A percentile compares a stretch with the other conserved stretches of the same genome.
phyloP scores from a whole-genome alignment of 441 rosid species.

The Gossypium gossypioides region DNA sequence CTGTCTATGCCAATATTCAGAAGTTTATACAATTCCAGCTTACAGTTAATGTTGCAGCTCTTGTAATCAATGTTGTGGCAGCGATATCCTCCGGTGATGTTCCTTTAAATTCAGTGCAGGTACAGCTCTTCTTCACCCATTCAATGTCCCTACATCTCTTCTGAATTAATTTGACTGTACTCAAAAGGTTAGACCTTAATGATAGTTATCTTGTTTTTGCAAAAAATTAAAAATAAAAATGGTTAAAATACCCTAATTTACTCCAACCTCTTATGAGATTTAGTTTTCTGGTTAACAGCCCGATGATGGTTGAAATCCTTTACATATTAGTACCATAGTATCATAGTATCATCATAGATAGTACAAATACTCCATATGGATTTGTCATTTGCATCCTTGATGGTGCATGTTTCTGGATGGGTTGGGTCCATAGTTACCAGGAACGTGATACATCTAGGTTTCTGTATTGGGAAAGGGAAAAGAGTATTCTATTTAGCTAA shows the following conservation, averaged over 20 bases:
- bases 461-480: neutral
- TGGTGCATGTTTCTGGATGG: neutral
- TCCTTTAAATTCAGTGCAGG: slow-evolving; percentile 95
- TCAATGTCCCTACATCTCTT: neutral
- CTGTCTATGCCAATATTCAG: slow-evolving; percentile 96
- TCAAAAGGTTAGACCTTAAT: neutral
- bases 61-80: slow-evolving; percentile 80
- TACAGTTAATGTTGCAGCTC: slow-evolving; percentile 93
- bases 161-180: neutral
- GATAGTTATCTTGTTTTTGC: neutral
- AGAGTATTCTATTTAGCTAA: neutral
- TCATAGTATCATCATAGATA: neutral
- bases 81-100: slow-evolving; percentile 84
- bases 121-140: slow-evolving; percentile 20
- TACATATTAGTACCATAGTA: neutral
- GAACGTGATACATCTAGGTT: neutral
- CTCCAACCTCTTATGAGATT: neutral
- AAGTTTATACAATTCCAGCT: slow-evolving; percentile 96
- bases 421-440: neutral
- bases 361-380: neutral
- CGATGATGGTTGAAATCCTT: neutral
- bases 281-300: neutral
- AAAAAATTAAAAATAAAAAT: neutral
- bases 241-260: neutral
- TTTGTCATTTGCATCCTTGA: neutral